Evolutionary conservation across 768 basidiomycete genomes (phyloP), one percentile per base, ranked within the genome.

Genomic region (Dioszegia crocea): DNA sequence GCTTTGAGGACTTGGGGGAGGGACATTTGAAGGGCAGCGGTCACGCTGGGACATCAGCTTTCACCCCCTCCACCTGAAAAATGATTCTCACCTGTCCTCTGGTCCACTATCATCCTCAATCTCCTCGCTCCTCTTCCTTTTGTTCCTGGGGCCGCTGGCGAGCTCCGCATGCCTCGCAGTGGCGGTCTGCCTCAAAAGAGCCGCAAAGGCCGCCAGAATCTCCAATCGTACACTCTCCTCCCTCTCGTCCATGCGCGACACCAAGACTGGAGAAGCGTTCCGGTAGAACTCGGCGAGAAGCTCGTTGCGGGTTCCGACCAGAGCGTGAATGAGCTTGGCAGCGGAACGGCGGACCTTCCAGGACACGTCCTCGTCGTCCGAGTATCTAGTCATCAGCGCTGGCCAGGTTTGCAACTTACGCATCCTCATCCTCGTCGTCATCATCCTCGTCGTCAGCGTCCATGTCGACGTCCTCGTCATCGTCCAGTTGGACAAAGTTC

Each of bases 281-380:
- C 84, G 87, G 80, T 91, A 96, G 50, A 94, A 82, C 1, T 85
- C 79, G 14, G 81, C 77, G 21, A 97, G 82, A 1, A 91, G 82
- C 71, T 97, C 96, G 0, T 92, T 90, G 24, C 92, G 88, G 1
- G 94, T 98, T 12, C 84, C 85, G 57, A 98, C 86, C 47, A 96
- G 80, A 5, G 89, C 88, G 27, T 86, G 80, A 16, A 98, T 82
- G 3, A 98, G 80, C 75, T 97, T 97, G 17, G 92, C 91, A 6
- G 96, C 87, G 6, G 90, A 87, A 44, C 96, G 85, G 63, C 96
- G 87, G 57, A 96, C 90, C 77, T 97, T 97, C 83, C 96, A 98
- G 0, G 94, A 97, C 11, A 88, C 89, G 71, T 99, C 96, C 76
- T 98, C 96, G 58, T 99, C 96, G 67, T 99, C 96, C 5, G 91